phyloP scores from a whole-genome alignment of 2,329 filamentous ascomycete species.

The Fusarium denticulatum region DNA sequence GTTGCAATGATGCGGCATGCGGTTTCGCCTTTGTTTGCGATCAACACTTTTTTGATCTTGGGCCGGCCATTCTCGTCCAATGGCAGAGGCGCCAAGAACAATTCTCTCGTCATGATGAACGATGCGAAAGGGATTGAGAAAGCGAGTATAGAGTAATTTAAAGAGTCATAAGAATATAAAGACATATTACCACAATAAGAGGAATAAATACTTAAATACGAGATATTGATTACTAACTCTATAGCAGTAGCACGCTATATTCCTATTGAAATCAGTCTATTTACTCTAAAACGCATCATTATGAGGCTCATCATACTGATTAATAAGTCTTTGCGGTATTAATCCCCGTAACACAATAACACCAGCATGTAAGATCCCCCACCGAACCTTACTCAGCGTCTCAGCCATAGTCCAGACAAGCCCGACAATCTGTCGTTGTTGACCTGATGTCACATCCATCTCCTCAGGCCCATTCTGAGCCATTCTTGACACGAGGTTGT shows the following conservation, averaged over 20 bases:
- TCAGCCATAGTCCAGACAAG: conserved; percentile 65
- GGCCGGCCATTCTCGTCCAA: no score
- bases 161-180: no score
- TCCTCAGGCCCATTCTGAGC: neutral
- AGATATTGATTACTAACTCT: no score
- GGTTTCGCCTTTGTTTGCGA: no score
- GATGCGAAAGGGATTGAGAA: no score
- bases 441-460: neutral
- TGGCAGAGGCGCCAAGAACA: no score
- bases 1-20: no score
- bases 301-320: conserved; percentile 1
- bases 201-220: no score
- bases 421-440: conserved; percentile 47
- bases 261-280: neutral
- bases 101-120: no score
- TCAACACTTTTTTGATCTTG: no score
- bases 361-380: conserved; percentile 70
- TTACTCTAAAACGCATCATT: neutral
- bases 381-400: conserved; percentile 65
- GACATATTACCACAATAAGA: no score
- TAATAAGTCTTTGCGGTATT: conserved; percentile 38
- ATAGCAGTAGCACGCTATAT: neutral
- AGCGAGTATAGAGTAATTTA: no score
- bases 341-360: conserved; percentile 62
- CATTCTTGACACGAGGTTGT: neutral